Evolutionary conservation across 169 alveolate genomes (phyloP), one percentile per base, ranked within the genome.

Genomic region (Plasmodium malariae): DNA sequence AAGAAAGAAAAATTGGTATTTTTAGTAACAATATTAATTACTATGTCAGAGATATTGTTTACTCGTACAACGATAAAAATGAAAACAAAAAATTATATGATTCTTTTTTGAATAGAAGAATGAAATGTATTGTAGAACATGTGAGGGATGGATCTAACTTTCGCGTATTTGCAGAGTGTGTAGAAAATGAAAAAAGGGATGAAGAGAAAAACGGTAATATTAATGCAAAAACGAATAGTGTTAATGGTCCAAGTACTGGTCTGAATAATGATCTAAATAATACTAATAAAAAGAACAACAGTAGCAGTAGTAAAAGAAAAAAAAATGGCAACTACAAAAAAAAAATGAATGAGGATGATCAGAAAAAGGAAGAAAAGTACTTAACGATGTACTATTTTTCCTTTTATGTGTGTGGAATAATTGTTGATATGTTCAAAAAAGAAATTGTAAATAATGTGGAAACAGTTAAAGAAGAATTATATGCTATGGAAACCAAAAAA

Each of bases 381-480:
- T 36, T 54, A 43, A 83, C 91, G 3, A 83, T 83, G 91, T 83
- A 83, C 45, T 83, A 83, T 59, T 83, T 83, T 45, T 83, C 91
- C 19, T 67, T 83, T 45, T 54, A 73, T 7, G 6, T 83, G 9
- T 83, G 91, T 43, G 91, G 91, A 1, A 67, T 83, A 30, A 83
- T 83, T 30, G 91, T 83, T 0, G 91, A 83, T 83, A 83, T 83
- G 91, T 83, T 67, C 14, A 83, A 83, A 68, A 83, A 83, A 40
- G 91, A 83, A 83, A 60, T 83, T 28, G 85, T 67, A 11, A 69
- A 83, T 28, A 69, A 83, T 68, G 91, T 67, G 9, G 91, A 83
- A 30, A 83, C 76, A 0, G 85, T 83, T 0, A 83, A 83, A 32
- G 91, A 83, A 24, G 91, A 83, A 54, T 40, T 36, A 72, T 83